Base-by-base conservation (phyloP, 371 early-diverging fungal genomes). In the Phascolomyces articulosus region DNA sequence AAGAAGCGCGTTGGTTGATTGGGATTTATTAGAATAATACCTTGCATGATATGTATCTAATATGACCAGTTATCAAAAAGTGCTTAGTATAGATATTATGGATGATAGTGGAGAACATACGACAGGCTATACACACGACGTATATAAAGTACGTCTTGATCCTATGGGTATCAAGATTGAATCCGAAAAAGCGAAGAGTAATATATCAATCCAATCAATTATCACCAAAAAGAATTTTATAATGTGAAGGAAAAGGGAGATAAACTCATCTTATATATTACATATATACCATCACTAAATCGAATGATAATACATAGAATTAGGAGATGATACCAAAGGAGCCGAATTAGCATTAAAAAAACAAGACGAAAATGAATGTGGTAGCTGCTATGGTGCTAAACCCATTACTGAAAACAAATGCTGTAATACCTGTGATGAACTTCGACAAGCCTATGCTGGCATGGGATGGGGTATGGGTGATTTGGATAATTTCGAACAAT, bases 401-500 rank as follows among this genome's bases (percentile, higher is more conserved):
- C 84, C 93, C 0, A 26, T 70, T 24, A 64, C 71, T 27, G 81
- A 69, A n/a, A 83, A 80, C 61, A 91, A 92, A 26, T 98, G 99
- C 83, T 98, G 99, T 78, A 94, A 96, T 71, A 93, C 95, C 0
- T 98, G 99, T 74, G 93, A 93, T 38, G 95, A 93, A 16, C 95
- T 98, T 20, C 86, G 90, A 34, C 85, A 89, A 66, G 96, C 97
- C 0, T 97, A 98, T 71, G 80, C 74, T 2, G 83, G 82, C 23
- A 75, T 75, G 41, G 93, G 94, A 27, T 97, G 97, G 98, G 89
- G 93, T 23, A 55, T 55, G 56, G 56, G 56, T 8, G 56, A 55
- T 31, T 23, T 29, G 56, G 56, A 55, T 24, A 27, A 31, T 3
- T 55, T 38, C 18, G 38, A 34, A 29, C 38, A 55, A 55, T 98